phyloP scores from a whole-genome alignment of 2,329 filamentous ascomycete species.

The Calonectria pseudoreteaudii region DNA sequence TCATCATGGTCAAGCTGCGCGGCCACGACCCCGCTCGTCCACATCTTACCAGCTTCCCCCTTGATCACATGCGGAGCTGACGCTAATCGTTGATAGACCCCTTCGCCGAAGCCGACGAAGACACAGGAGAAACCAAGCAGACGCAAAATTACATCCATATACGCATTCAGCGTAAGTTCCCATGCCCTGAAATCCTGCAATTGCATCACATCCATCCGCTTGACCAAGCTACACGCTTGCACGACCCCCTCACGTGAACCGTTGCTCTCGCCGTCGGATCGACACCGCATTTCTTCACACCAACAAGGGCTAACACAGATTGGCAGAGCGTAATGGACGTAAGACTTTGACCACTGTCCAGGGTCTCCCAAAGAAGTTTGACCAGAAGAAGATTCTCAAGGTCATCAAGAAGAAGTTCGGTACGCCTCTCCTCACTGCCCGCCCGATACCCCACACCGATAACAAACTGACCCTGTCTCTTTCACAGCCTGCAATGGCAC shows the following conservation, averaged over 20 bases:
- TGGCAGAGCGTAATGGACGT: slow-evolving; percentile 98
- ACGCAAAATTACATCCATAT: slow-evolving; percentile 99
- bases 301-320: slow-evolving; percentile 44
- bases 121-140: slow-evolving; percentile 94
- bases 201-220: slow-evolving; percentile 3
- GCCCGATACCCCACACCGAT: background rate
- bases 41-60: slow-evolving; percentile 10
- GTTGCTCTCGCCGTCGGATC: slow-evolving; percentile 12
- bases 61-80: slow-evolving; percentile 14
- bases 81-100: slow-evolving; percentile 74
- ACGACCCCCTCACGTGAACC: slow-evolving; percentile 24
- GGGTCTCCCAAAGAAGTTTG: slow-evolving; percentile 98
- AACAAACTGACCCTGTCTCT: slow-evolving; percentile 12
- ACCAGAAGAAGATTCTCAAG: slow-evolving; percentile 99
- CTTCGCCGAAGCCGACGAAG: slow-evolving; percentile 99
- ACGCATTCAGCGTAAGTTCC: slow-evolving; percentile 91
- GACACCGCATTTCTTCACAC: background rate
- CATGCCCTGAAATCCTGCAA: background rate
- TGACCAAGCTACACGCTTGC: slow-evolving; percentile 17
- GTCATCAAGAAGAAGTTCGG: slow-evolving; percentile 99
- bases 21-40: slow-evolving; percentile 28
- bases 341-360: slow-evolving; percentile 99
- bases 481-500: slow-evolving; percentile 96
- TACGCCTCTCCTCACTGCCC: slow-evolving; percentile 56
- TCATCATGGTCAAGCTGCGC: slow-evolving; percentile 33